Evolutionary conservation across 225 moss, liverwort and hornwort species (phyloP), one percentile per base, ranked within the genome.

Genomic region (Anthoceros angustus): DNA sequence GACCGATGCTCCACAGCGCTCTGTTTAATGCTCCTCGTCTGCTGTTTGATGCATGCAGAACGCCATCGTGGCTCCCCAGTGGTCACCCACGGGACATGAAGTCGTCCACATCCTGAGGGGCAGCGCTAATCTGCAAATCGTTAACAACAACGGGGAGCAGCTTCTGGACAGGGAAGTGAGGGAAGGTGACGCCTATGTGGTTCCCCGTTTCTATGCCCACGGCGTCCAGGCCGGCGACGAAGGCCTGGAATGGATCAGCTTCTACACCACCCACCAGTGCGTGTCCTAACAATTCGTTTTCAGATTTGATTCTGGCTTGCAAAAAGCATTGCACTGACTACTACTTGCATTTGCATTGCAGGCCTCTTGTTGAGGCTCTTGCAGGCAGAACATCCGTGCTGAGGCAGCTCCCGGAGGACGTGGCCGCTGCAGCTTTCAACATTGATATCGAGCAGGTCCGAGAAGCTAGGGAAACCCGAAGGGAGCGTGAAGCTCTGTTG

Each of bases 171-270:
- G 23, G 6, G 55, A 55, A 15, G 55, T 55, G 7, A 18, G 55
- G 55, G 55, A 55, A 5, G 55, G 55, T 11, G 55, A 55, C 55
- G 55, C 23, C 15, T 55, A 15, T 11, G 55, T 55, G n/a, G 23
- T 55, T 23, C 55, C 55, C n/a, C 55, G 55, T 9, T 55, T 8
- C 55, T 15, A 15, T 23, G n/a, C 55, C n/a, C n/a, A 18, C n/a
- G 55, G 55, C 55, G 23, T 55, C n/a, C 18, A 7, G 55, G 55
- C 55, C n/a, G 55, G 55, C 18, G 55, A n/a, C 18, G 15, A 55
- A 23, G 55, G 55, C n/a, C 55, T 55, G 18, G 55, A 55, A 15
- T 55, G 55, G 55, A 55, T 55, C 55, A 55, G 55, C 55, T 55
- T 55, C n/a, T 55, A 55, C 55, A 55, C 55, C 14, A 55, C 55